phyloP scores from a whole-genome alignment of 208 protist genomes.

The Trypanosoma melophagium region DNA sequence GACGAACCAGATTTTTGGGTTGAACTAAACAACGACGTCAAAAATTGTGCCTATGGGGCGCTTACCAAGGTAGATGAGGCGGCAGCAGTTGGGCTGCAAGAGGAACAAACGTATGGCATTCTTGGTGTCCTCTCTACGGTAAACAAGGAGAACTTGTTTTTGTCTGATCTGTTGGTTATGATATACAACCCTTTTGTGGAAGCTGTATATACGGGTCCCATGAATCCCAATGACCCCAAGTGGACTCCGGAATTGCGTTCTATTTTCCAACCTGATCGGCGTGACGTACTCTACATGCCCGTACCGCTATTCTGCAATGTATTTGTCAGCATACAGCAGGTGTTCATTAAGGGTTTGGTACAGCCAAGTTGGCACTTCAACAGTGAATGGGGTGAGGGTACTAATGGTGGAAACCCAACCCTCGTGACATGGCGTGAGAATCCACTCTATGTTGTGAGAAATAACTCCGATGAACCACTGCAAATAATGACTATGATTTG shows the following conservation, averaged over 20 bases:
- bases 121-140: constrained; percentile 39
- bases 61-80: constrained; percentile 43
- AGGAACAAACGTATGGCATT: constrained; percentile 63
- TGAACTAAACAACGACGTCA: constrained; percentile 37
- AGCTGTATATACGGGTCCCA: constrained; percentile 35
- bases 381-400: constrained; percentile 54
- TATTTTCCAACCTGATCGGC: constrained; percentile 31
- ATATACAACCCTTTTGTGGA: constrained; percentile 37
- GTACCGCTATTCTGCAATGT: constrained; percentile 48
- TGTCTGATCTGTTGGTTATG: constrained; percentile 61
- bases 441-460: constrained; percentile 49
- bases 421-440: constrained; percentile 65
- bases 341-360: constrained; percentile 30
- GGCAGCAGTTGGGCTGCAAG: constrained; percentile 45
- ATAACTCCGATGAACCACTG: constrained; percentile 48
- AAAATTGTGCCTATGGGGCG: constrained; percentile 45
- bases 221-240: constrained; percentile 49
- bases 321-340: constrained; percentile 50
- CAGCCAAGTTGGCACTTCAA: constrained; percentile 35
- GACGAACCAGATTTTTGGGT: constrained; percentile 63
- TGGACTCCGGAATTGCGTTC: constrained; percentile 51
- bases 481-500: constrained; percentile 74
- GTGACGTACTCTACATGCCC: constrained; percentile 65
- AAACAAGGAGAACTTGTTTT: neutral
- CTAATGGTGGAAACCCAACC: constrained; percentile 49